Percentiles rank a stretch among this genome's conserved stretches.
Evolutionary conservation across 495 filamentous ascomycete species (phyloP).

Genomic region (Tuber borchii): DNA sequence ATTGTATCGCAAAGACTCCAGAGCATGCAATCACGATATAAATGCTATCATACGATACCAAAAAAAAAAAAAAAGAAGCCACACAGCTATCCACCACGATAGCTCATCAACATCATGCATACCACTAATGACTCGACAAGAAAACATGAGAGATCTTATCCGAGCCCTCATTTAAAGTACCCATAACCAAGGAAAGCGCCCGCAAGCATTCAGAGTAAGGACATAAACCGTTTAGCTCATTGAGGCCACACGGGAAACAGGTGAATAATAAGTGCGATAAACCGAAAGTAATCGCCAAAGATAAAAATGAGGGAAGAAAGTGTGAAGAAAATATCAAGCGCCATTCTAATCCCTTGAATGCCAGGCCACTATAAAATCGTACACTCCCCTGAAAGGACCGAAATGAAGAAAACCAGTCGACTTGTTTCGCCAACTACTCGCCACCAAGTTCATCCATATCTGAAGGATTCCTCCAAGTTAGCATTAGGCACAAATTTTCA

Average conservation of each 20-base stretch:
- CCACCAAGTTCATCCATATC: constrained; percentile 31
- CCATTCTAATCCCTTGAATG: constrained; percentile 12
- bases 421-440: constrained; percentile 15
- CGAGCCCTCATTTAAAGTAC: not conserved
- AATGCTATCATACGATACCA: not conserved
- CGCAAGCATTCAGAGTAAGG: not conserved
- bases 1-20: constrained; percentile 5
- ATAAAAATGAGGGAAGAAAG: not conserved
- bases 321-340: not conserved
- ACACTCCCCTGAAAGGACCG: constrained; percentile 8
- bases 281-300: not conserved
- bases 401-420: not conserved
- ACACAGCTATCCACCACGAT: not conserved
- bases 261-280: not conserved
- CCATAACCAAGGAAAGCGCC: not conserved
- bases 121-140: not conserved
- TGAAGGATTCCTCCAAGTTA: constrained; percentile 20
- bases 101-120: not conserved
- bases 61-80: not conserved
- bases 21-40: constrained; percentile 1
- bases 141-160: not conserved
- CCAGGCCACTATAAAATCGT: constrained; percentile 8
- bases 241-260: not conserved
- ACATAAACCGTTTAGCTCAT: not conserved
- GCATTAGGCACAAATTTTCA: constrained; percentile 15